Conservation (phyloP, 768 basidiomycete genomes). For the Agaricus sinodeliciosus region DNA sequence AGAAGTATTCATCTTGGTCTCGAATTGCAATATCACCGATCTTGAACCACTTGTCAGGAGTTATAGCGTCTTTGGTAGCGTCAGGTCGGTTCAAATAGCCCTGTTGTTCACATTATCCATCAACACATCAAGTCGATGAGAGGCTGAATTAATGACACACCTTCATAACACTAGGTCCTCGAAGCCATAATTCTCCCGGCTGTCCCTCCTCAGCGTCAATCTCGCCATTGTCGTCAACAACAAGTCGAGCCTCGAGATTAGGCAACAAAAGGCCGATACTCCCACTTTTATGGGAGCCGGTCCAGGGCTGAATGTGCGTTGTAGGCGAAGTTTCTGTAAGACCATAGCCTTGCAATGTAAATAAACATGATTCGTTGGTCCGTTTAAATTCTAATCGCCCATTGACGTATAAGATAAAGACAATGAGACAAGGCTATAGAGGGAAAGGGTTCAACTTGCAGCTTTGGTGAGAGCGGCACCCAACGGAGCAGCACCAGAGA, state of each 20-base stretch:
- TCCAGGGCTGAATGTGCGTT: slow-evolving; percentile 44
- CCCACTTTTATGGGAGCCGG: slow-evolving; percentile 48
- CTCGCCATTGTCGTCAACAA: slow-evolving; percentile 47
- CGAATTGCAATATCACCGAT: slow-evolving; percentile 76
- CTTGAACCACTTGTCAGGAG: slow-evolving; percentile 73
- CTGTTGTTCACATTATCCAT: slow-evolving; percentile 22
- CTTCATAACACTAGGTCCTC: slow-evolving; percentile 79
- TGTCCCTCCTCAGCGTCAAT: slow-evolving; percentile 47
- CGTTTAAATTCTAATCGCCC: slow-evolving; percentile 28
- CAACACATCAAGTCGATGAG: not conserved
- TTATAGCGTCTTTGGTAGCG: slow-evolving; percentile 63
- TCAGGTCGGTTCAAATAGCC: slow-evolving; percentile 70
- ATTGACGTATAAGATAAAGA: slow-evolving; percentile 22
- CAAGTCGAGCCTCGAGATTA: slow-evolving; percentile 68
- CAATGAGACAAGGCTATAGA: not conserved
- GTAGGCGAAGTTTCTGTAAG: slow-evolving; percentile 82
- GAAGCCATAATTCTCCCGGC: slow-evolving; percentile 77
- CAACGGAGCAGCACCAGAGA: slow-evolving; percentile 80
- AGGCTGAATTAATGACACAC: slow-evolving; percentile 19
- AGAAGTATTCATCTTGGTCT: slow-evolving; percentile 66
- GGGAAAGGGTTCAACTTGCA: slow-evolving; percentile 24
- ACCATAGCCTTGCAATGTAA: slow-evolving; percentile 61
- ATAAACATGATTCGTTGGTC: slow-evolving; percentile 32
- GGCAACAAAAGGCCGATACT: slow-evolving; percentile 67
- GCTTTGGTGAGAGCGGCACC: slow-evolving; percentile 53